Base-by-base conservation (phyloP, 441 rosid genomes). In the Pelargonium cotyledonis region DNA sequence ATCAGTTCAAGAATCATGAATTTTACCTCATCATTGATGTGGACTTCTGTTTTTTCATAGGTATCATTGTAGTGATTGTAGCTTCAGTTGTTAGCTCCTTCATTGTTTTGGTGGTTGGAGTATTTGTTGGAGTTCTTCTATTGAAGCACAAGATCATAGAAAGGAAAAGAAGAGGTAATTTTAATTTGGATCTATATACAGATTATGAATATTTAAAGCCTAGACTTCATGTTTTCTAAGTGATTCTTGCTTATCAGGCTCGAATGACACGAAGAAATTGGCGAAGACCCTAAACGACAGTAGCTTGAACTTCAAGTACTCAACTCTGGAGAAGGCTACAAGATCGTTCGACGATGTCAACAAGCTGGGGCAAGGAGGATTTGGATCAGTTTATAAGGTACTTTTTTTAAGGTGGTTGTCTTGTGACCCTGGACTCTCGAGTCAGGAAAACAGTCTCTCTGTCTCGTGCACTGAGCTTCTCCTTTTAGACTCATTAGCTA, bases 331-430 rank as follows among this genome's bases (percentile, higher is more conserved):
- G 84, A 94, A 85, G 60, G 96, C 96, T 4, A 94, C 99, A 6
- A 89, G 81, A 68, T 87, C 91, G 1, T 94, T 94, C 63, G 82
- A 80, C 31, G 73, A 61, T 0, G 82, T 76, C 16, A 90, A 95
- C 82, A 91, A 90, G 83, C 92, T 95, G 18, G 99, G 99, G 66
- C 97, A 95, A 75, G 99, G 97, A 67, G 99, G 99, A 23, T 95
- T 88, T 67, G 99, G 99, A 69, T 83, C 96, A 65, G 99, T 91
- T 43, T 91, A 95, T 75, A 91, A 95, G 92, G 99, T 91, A 70
- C 26, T 16, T 1, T 5, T 16, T 7, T 8, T 55, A 16, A 47
- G 55, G 55, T 47, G 5, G n/a, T 47, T 47, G 12, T 47, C 12
- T 47, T 4, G 53, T 47, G 43, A 40, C 43, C 43, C 43, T 40